Percentiles rank a stretch among this genome's conserved stretches.
Conservation (phyloP, 441 rosid genomes). For the Adansonia madagascariensis region DNA sequence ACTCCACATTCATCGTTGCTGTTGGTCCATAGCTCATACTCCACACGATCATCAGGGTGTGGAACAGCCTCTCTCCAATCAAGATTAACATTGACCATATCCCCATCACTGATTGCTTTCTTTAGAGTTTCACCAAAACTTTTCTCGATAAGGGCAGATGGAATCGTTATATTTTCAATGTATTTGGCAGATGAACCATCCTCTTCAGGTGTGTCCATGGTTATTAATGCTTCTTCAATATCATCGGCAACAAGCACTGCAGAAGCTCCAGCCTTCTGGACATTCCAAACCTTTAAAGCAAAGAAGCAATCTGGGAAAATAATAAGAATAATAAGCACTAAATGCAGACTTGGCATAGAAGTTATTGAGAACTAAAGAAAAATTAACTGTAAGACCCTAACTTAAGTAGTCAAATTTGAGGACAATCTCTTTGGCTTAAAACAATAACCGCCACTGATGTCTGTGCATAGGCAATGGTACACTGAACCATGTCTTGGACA, state of each 20-base stretch:
- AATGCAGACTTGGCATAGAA: not conserved
- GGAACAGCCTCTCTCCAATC: slow-evolving; percentile 99
- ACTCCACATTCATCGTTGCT: slow-evolving; percentile 89
- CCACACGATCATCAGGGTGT: slow-evolving; percentile 96
- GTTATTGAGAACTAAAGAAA: not conserved
- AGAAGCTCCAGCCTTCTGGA: not conserved
- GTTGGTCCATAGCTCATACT: slow-evolving; percentile 91
- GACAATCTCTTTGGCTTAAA: slow-evolving; percentile 1
- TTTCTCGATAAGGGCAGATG: slow-evolving; percentile 90
- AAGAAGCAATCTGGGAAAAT: slow-evolving; percentile 41
- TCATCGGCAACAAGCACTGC: slow-evolving; percentile 11
- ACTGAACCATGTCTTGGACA: not conserved
- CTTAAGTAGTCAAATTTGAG: not conserved
- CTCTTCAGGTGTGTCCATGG: slow-evolving; percentile 47
- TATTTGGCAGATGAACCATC: slow-evolving; percentile 68
- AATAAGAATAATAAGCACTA: slow-evolving; percentile 20
- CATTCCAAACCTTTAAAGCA: slow-evolving; percentile 16
- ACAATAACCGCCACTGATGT: not conserved
- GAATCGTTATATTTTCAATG: slow-evolving; percentile 90
- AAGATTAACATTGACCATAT: slow-evolving; percentile 93
- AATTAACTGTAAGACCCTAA: not conserved
- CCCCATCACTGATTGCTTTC: slow-evolving; percentile 68
- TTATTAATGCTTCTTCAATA: slow-evolving; percentile 1
- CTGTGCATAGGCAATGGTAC: not conserved
- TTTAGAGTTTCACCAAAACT: slow-evolving; percentile 69